Percentiles rank a stretch among this genome's conserved stretches.
These are phyloP conservation scores for Omphalea diandra DNA, from an alignment of 441 rosid species.

Conservation along the genomic window DNA sequence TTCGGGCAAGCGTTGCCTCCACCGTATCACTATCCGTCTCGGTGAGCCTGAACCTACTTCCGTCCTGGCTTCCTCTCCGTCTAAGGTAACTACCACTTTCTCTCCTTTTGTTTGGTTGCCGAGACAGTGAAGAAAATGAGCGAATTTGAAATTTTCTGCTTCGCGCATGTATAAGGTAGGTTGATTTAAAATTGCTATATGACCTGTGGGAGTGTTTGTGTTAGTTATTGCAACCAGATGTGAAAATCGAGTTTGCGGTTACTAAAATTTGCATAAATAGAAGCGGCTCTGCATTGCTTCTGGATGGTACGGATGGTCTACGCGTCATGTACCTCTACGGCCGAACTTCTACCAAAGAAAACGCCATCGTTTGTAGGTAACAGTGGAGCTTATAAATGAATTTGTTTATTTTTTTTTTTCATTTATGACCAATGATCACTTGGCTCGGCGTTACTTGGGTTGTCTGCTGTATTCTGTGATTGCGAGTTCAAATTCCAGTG, in stretches of 20 bases:
- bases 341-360: constrained; percentile 49
- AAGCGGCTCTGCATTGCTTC: constrained; percentile 73
- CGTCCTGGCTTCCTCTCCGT: constrained; percentile 75
- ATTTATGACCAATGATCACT: too few species aligned
- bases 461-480: too few species aligned
- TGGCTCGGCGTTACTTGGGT: too few species aligned
- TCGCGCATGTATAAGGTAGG: too few species aligned
- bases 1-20: constrained; percentile 47
- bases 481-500: too few species aligned
- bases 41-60: constrained; percentile 87
- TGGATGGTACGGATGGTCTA: constrained; percentile 66
- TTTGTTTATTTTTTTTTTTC: neutral
- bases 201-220: too few species aligned
- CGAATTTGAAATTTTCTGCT: too few species aligned
- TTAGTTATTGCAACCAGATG: constrained; percentile 74
- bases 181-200: too few species aligned
- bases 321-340: constrained; percentile 80
- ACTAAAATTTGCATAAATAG: constrained; percentile 73
- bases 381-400: too few species aligned
- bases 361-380: constrained; percentile 74
- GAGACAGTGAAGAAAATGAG: neutral
- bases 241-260: constrained; percentile 48
- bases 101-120: constrained; percentile 3
- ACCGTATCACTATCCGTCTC: constrained; percentile 70
- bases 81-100: constrained; percentile 49